Base-by-base conservation (phyloP, 768 basidiomycete species). In the Inosperma sp. region DNA sequence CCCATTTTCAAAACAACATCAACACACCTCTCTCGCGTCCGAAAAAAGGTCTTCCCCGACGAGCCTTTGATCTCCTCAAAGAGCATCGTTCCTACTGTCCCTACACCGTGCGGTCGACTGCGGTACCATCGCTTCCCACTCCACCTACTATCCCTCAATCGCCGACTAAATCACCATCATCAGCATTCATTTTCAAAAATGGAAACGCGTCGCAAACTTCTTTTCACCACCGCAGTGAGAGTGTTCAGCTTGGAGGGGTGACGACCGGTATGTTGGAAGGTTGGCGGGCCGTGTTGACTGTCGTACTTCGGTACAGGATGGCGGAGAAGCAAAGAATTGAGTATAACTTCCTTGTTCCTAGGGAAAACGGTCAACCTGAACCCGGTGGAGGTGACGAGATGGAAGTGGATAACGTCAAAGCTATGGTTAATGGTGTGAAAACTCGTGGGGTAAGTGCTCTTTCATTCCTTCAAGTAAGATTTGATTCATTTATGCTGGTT, bases 81-180 rank as follows among this genome's bases (percentile, higher is more conserved):
- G 89, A 93, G 65, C 90, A 92, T 62, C 78, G 89, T 22, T 85
- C 86, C 3, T 89, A 87, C 58, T 92, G 90, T 57, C 89, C 89
- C n/a, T 92, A 89, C 54, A 78, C 88, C 23, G 82, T 84, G 29
- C 76, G 78, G 12, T 86, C 86, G 6, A 88, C 84, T 3, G 60
- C 72, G 2, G 71, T 88, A 9, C 84, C 85, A 4, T 77, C 81
- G 2, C 64, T 82, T 7, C 76, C 80, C 9, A 61, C 71, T 16
- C 68, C 69, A 31, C 55, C 62, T 0, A 53, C 53, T n/a, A 51
- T 58, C 4, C 56, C 67, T 16, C 54, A 60, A 12, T 49, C 56
- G 27, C 55, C 57, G 14, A 44, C 48, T 10, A 55, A 48, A 22
- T 37, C 57, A 10, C 34, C 56, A 16, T 46, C 49, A 29, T 53